A percentile compares a stretch with the other conserved stretches of the same genome.
Evolutionary conservation across 2,329 filamentous ascomycete genomes (phyloP).

Genomic region (Calonectria honghensis): DNA sequence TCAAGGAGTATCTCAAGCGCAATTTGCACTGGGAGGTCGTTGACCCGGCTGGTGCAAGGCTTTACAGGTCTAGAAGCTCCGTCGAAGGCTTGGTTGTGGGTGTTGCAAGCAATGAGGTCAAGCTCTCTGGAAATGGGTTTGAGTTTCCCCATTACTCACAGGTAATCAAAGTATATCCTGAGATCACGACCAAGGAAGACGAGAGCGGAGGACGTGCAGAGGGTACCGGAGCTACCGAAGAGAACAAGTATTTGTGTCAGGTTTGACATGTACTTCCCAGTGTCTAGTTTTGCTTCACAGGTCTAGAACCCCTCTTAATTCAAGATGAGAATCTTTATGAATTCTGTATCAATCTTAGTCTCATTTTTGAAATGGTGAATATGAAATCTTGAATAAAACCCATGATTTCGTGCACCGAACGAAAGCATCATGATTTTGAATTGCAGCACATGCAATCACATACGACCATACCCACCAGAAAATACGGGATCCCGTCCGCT

Average conservation of each 20-base stretch:
- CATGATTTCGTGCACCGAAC: no score
- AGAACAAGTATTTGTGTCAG: neutral
- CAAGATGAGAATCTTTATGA: no score
- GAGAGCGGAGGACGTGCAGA: neutral
- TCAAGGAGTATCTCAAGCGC: neutral
- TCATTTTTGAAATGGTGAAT: no score
- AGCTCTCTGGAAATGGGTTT: neutral
- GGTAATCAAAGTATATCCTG: neutral
- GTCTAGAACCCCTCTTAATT: no score
- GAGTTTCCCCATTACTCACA: neutral
- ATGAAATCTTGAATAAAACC: no score
- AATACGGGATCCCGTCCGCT: slow-evolving; percentile 14
- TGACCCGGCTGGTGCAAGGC: neutral
- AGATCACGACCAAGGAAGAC: neutral
- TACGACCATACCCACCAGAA: slow-evolving; percentile 7
- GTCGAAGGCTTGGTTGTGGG: neutral
- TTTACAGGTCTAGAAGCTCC: neutral
- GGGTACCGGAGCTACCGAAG: neutral
- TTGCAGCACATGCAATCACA: neutral
- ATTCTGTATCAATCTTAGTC: no score
- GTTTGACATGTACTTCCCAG: neutral
- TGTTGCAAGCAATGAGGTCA: neutral
- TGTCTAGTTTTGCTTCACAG: no score
- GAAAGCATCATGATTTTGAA: no score
- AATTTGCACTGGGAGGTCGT: neutral